A percentile compares a stretch with the other conserved stretches of the same genome.
Evolutionary conservation across 2,329 filamentous ascomycete genomes (phyloP).

Genomic region (Verticillium dahliae): DNA sequence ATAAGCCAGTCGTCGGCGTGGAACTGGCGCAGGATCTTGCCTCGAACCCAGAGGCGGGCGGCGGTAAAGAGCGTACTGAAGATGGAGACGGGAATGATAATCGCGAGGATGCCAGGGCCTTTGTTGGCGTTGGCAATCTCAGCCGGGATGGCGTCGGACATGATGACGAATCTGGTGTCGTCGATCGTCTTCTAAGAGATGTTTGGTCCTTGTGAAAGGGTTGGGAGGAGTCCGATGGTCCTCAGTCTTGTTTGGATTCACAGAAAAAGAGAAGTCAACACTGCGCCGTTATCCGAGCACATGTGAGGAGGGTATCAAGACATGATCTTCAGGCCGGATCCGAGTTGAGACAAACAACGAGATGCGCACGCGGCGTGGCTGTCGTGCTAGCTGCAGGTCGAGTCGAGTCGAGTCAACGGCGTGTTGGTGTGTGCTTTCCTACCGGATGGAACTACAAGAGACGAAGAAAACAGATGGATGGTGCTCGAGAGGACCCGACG

Average conservation of each 20-base stretch:
- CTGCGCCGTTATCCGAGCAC: background rate
- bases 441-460: background rate
- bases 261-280: background rate
- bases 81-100: slow-evolving; percentile 20
- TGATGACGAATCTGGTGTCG: background rate
- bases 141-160: background rate
- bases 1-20: slow-evolving; percentile 30
- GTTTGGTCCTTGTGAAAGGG: background rate
- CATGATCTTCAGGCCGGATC: slow-evolving; percentile 1
- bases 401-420: background rate
- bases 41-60: slow-evolving; percentile 22
- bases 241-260: background rate
- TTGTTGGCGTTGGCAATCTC: slow-evolving; percentile 11
- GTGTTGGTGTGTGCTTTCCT: background rate
- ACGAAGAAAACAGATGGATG: background rate
- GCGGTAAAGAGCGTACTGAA: slow-evolving; percentile 20
- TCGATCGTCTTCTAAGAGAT: background rate
- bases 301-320: background rate
- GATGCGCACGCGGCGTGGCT: background rate
- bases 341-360: background rate
- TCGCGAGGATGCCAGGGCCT: slow-evolving; percentile 23
- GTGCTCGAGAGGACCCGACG: background rate
- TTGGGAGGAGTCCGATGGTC: background rate
- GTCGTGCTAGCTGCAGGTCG: background rate
- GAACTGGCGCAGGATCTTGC: slow-evolving; percentile 20